phyloP scores from a whole-genome alignment of 2,329 filamentous ascomycete species.

The Pestalotiopsis fici region DNA sequence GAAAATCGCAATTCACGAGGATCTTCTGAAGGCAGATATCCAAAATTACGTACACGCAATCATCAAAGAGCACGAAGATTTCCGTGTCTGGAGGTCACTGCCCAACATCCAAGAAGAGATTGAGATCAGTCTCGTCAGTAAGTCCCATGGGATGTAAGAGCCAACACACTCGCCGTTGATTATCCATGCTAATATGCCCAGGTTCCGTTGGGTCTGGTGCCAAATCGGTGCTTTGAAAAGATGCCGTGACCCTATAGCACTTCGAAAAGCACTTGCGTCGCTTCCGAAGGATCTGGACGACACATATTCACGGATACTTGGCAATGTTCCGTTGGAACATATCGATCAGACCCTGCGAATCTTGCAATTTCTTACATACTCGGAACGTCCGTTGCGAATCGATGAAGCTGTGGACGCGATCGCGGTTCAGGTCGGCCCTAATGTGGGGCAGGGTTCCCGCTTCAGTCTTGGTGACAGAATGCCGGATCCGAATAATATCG shows the following conservation, averaged over 20 bases:
- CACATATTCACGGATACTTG: conserved; percentile 17
- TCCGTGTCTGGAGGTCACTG: conserved; percentile 23
- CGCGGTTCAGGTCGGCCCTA: conserved; percentile 18
- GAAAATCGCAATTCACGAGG: conserved; percentile 20
- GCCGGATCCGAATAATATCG: conserved; percentile 22
- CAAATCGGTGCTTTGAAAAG: conserved; percentile 19
- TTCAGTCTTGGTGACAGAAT: conserved; percentile 28
- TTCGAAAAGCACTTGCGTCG: conserved; percentile 3
- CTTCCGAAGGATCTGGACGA: conserved; percentile 18
- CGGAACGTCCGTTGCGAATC: conserved; percentile 23
- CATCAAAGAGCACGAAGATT: conserved; percentile 16
- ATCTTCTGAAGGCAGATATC: conserved; percentile 25
- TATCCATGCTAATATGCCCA: conserved; percentile 13
- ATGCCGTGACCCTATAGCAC: conserved; percentile 11
- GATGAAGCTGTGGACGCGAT: conserved; percentile 28
- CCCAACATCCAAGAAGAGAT: conserved; percentile 23
- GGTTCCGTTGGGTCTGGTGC: conserved; percentile 21
- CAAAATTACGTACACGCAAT: conserved; percentile 20
- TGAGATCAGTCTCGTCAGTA: conserved; percentile 17
- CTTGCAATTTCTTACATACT: conserved; percentile 22
- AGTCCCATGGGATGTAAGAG: conserved; percentile 30
- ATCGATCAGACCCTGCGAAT: conserved; percentile 12
- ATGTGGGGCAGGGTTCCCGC: neutral
- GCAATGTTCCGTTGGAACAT: neutral
- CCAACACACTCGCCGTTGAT: neutral